Percentiles rank a stretch among this genome's conserved stretches.
Evolutionary conservation across 345 rosid species (phyloP).

Genomic region (Lepidium didymum): DNA sequence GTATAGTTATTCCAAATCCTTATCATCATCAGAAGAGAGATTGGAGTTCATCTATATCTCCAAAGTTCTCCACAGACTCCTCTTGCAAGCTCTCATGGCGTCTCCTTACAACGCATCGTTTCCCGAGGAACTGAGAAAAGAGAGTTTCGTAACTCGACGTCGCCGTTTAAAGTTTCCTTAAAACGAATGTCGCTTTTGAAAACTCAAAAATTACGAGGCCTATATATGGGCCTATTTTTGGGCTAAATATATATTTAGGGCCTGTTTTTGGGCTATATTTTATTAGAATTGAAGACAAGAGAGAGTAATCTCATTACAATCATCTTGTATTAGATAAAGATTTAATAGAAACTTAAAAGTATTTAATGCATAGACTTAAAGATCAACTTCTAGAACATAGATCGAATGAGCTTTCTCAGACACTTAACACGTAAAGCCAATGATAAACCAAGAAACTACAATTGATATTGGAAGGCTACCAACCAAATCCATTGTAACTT

Average conservation of each 20-base stretch:
- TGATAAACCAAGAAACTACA: no score
- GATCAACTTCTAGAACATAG: no score
- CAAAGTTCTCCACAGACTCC: conserved; percentile 2
- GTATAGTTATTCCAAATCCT: conserved; percentile 23
- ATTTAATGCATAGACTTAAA: no score
- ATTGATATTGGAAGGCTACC: no score
- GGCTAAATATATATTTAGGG: not conserved
- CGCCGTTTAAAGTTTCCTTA: not conserved
- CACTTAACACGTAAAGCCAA: no score
- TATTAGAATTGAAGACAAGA: no score
- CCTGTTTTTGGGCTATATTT: no score
- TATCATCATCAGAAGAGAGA: conserved; percentile 28
- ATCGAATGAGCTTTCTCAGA: no score
- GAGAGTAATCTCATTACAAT: no score
- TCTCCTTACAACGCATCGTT: conserved; percentile 16
- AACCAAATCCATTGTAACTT: no score
- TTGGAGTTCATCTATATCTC: conserved; percentile 24
- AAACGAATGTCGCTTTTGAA: not conserved
- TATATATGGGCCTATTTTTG: not conserved
- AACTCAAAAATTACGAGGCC: not conserved
- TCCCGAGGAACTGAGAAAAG: not conserved
- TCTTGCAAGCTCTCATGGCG: conserved; percentile 25
- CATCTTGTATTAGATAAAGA: no score
- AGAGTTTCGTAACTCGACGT: not conserved
- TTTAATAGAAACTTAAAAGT: no score